A percentile compares a stretch with the other conserved stretches of the same genome.
phyloP scores from a whole-genome alignment of 2,329 filamentous ascomycete genomes.

The Xylaria sp. region DNA sequence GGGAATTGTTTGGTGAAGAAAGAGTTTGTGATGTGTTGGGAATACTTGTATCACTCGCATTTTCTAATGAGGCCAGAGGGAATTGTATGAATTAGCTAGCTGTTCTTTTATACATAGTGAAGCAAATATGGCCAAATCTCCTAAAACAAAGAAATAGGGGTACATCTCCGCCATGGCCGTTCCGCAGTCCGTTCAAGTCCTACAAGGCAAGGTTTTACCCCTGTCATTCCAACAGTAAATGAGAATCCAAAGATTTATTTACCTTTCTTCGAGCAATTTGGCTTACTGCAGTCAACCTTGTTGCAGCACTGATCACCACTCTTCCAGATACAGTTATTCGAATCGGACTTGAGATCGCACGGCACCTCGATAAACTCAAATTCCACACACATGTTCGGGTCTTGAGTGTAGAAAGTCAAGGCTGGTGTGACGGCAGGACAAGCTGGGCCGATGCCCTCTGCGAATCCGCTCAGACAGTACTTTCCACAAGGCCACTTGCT shows the following conservation, averaged over 20 bases:
- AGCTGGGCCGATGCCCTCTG: conserved; percentile 30
- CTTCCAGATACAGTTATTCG: conserved; percentile 35
- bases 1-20: background rate
- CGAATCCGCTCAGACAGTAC: conserved; percentile 33
- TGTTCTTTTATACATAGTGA: conserved; percentile 21
- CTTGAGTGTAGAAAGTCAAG: conserved; percentile 31
- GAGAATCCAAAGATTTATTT: conserved; percentile 30
- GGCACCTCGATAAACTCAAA: conserved; percentile 33
- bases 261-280: conserved; percentile 22
- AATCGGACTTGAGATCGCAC: conserved; percentile 28
- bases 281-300: conserved; percentile 25
- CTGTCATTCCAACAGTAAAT: background rate
- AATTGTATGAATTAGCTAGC: conserved; percentile 28
- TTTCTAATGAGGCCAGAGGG: conserved; percentile 16
- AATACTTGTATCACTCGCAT: conserved; percentile 17
- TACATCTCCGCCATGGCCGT: conserved; percentile 7
- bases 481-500: conserved; percentile 36
- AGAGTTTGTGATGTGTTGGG: background rate
- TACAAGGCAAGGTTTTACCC: background rate
- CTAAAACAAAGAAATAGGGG: conserved; percentile 3
- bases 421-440: conserved; percentile 27
- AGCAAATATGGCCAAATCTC: background rate
- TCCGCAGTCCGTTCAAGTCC: background rate
- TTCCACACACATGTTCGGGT: conserved; percentile 34
- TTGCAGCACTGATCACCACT: conserved; percentile 31